Conservation (phyloP, 768 basidiomycete species). For the Pisolithus microcarpus region DNA sequence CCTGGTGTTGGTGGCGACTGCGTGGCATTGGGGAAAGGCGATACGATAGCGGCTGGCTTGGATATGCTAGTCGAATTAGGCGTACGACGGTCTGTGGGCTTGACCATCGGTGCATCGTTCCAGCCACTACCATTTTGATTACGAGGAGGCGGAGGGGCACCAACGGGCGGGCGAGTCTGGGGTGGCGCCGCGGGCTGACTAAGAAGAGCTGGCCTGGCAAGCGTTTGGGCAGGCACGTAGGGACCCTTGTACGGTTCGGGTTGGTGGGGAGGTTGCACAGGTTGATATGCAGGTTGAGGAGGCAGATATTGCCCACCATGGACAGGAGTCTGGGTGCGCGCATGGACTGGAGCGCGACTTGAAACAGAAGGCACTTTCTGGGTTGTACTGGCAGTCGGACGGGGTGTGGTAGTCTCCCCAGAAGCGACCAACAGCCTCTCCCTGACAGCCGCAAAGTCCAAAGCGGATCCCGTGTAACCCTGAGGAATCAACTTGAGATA, state of each 20-base stretch:
- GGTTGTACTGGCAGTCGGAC: constrained; percentile 32
- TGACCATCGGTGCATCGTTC: constrained; percentile 76
- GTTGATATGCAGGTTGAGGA: constrained; percentile 28
- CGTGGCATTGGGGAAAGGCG: constrained; percentile 80
- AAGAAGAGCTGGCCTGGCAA: constrained; percentile 36
- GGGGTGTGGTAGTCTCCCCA: constrained; percentile 15
- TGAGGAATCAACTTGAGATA: constrained; percentile 76
- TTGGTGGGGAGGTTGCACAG: constrained; percentile 15
- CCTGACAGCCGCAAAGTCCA: constrained; percentile 37
- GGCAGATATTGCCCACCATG: constrained; percentile 14
- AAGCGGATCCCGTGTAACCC: constrained; percentile 61
- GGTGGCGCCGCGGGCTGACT: constrained; percentile 30
- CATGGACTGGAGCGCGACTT: constrained; percentile 23
- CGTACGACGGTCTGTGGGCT: constrained; percentile 37
- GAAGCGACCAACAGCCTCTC: constrained; percentile 41
- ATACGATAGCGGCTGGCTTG: constrained; percentile 70
- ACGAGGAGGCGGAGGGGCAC: constrained; percentile 56
- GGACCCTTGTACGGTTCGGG: not conserved
- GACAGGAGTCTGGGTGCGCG: constrained; percentile 14
- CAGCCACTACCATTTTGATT: constrained; percentile 67
- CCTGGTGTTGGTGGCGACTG: constrained; percentile 39
- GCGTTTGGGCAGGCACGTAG: constrained; percentile 16
- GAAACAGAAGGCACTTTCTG: constrained; percentile 7
- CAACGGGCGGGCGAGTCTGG: constrained; percentile 38
- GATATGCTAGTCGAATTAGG: constrained; percentile 40